These are phyloP conservation scores for Maudiozyma barnettii DNA, from an alignment of 805 yeast genomes.

Conservation along the genomic window DNA sequence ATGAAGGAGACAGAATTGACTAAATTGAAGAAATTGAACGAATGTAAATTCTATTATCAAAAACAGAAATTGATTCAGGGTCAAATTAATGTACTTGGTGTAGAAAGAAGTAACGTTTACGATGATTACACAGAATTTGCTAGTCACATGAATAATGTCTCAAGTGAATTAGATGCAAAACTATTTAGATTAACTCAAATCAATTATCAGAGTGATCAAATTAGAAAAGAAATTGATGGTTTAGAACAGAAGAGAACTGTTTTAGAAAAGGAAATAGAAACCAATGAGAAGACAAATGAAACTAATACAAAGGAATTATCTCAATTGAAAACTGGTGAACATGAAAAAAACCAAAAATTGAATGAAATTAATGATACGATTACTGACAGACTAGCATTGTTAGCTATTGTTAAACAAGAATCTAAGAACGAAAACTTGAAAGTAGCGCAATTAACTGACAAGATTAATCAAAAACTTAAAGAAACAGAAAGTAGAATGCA, in stretches of 20 bases:
- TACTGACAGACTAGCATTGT: conserved; percentile 11
- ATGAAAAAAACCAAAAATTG: conserved; percentile 18
- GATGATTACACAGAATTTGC: conserved; percentile 17
- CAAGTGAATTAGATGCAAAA: conserved; percentile 23
- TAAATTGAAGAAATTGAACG: conserved; percentile 19
- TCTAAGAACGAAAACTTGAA: conserved; percentile 21
- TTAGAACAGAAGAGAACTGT: conserved; percentile 11
- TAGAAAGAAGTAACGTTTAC: conserved; percentile 12
- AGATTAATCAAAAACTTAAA: conserved; percentile 20
- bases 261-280: conserved; percentile 14
- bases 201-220: conserved; percentile 12
- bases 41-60: conserved; percentile 15
- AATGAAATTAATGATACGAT: conserved; percentile 19
- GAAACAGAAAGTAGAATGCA: conserved; percentile 21
- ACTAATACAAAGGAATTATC: conserved; percentile 20
- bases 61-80: conserved; percentile 18
- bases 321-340: conserved; percentile 14
- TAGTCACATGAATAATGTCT: conserved; percentile 14
- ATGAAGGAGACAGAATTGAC: conserved; percentile 21
- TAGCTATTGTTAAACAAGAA: conserved; percentile 24
- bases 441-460: conserved; percentile 19
- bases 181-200: conserved; percentile 18
- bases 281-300: conserved; percentile 9
- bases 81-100: conserved; percentile 20
- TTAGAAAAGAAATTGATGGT: conserved; percentile 14